Base-by-base conservation (phyloP, 1,284 basidiomycete species). In the Phellopilus nigrolimitatus region DNA sequence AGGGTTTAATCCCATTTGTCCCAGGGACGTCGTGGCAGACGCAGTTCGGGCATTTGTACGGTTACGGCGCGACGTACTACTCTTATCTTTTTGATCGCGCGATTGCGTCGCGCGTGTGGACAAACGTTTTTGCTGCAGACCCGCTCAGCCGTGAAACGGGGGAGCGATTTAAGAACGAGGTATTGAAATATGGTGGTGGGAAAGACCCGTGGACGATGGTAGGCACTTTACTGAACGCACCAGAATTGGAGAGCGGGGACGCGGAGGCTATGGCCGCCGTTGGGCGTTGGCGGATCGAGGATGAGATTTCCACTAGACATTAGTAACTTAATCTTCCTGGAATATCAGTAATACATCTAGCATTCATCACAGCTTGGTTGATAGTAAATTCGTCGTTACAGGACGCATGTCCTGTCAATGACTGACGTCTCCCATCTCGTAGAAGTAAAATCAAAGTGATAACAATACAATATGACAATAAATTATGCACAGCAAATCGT, bases 61-160 rank as follows among this genome's bases (percentile, higher is more conserved):
- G 95, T 1, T 99, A 99, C 62, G 95, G 95, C 5, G 92, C 95
- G 7, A 97, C 92, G 1, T 99, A 99, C 68, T 99, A 99, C 64
- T 94, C 92, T 12, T 99, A 99, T 66, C 75, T 98, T 4, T 93
- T 99, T 59, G 97, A 98, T 61, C 81, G 95, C 3, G 93, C 93
- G 2, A 97, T 99, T 55, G 95, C 97, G 0, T 88, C 89, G 9
- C 80, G 88, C 33, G 84, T 98, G 1, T 99, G 92, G 88, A 68
- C 73, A 9, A 75, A 82, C 15, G 71, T 97, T 0, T 98, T 99
- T 62, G 70, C 71, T 1, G 56, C 57, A 1, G 71, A 84, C 39
- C 88, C 88, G 0, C 66, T 93, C 15, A 74, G 75, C 54, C 70
- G 82, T 25, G 76, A 72, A 53, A 73, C 71, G 41, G 89, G 95